Percentiles rank a stretch among this genome's conserved stretches.
Conservation (phyloP, 2,329 filamentous ascomycete genomes). For the Cadophora gregata region DNA sequence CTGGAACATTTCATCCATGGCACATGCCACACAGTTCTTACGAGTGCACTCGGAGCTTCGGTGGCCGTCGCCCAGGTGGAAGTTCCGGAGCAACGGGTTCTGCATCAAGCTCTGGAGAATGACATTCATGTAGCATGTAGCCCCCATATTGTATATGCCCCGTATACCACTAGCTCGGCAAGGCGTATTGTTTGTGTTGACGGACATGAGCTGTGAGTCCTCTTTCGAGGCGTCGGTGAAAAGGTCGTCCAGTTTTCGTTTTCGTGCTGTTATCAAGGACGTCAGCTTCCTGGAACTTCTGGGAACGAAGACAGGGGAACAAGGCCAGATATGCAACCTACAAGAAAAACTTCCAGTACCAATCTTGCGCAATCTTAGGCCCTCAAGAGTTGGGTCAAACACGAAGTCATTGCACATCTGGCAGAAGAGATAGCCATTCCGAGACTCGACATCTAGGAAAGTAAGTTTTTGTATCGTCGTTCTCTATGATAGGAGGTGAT, state of each 20-base stretch:
- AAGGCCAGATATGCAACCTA: slow-evolving; percentile 46
- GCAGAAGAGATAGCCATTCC: slow-evolving; percentile 77
- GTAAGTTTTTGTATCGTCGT: slow-evolving; percentile 18
- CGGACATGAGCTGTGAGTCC: slow-evolving; percentile 76
- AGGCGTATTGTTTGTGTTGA: slow-evolving; percentile 79
- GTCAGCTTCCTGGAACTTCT: slow-evolving; percentile 13
- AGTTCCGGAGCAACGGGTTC: slow-evolving; percentile 89
- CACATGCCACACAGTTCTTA: slow-evolving; percentile 69
- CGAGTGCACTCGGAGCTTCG: slow-evolving; percentile 74
- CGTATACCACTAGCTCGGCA: slow-evolving; percentile 88
- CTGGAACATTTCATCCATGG: slow-evolving; percentile 76
- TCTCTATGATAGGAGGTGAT: background rate
- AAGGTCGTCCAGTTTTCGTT: slow-evolving; percentile 77
- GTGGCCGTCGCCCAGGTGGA: slow-evolving; percentile 91
- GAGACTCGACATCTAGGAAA: slow-evolving; percentile 75
- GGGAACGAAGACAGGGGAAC: background rate
- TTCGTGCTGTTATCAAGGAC: slow-evolving; percentile 57
- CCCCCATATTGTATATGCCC: slow-evolving; percentile 96
- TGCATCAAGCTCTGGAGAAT: slow-evolving; percentile 93
- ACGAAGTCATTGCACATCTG: slow-evolving; percentile 84
- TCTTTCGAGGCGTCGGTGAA: slow-evolving; percentile 69
- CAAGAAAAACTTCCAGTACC: slow-evolving; percentile 69
- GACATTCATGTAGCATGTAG: slow-evolving; percentile 97
- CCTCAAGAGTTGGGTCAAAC: slow-evolving; percentile 81
- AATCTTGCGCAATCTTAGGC: slow-evolving; percentile 73